Evolutionary conservation across 2,329 filamentous ascomycete species (phyloP).

Genomic region (Cordyceps cicadae): DNA sequence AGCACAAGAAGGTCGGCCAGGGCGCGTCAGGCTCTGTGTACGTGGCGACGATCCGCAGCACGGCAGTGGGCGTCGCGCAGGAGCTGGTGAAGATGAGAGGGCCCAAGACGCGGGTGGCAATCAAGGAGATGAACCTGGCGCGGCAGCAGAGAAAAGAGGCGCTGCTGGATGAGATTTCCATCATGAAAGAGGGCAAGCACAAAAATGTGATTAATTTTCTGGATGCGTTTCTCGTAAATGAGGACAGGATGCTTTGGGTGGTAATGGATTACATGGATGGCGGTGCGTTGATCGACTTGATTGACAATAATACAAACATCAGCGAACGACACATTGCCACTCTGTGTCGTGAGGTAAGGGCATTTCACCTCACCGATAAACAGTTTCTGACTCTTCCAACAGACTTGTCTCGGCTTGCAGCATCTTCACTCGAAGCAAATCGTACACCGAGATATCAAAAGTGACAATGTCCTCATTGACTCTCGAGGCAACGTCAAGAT

Average conservation of each 20-base stretch:
- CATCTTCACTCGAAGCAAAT: slow-evolving; percentile 94
- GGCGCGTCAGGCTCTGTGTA: slow-evolving; percentile 98
- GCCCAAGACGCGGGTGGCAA: slow-evolving; percentile 80
- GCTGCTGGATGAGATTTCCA: slow-evolving; percentile 98
- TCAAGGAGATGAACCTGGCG: slow-evolving; percentile 98
- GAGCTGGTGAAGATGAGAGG: slow-evolving; percentile 73
- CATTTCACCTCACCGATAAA: background rate
- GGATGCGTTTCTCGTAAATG: slow-evolving; percentile 92
- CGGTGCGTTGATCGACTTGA: slow-evolving; percentile 92
- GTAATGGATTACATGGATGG: slow-evolving; percentile 99
- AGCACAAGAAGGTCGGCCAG: slow-evolving; percentile 99
- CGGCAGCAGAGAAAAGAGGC: slow-evolving; percentile 96
- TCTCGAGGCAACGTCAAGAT: slow-evolving; percentile 95
- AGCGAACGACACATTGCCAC: slow-evolving; percentile 96
- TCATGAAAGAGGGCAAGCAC: slow-evolving; percentile 99
- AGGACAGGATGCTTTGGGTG: slow-evolving; percentile 93
- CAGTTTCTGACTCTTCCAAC: slow-evolving; percentile 17
- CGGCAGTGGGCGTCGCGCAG: slow-evolving; percentile 71
- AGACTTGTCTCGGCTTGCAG: slow-evolving; percentile 92
- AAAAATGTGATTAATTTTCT: slow-evolving; percentile 98
- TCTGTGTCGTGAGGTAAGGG: slow-evolving; percentile 82
- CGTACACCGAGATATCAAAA: slow-evolving; percentile 98
- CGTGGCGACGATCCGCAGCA: slow-evolving; percentile 89
- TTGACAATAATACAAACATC: slow-evolving; percentile 92
- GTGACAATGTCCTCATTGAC: slow-evolving; percentile 92